Percentiles rank a stretch among this genome's conserved stretches.
phyloP scores from a whole-genome alignment of 345 rosid species.

The Hypericum androsaemum region DNA sequence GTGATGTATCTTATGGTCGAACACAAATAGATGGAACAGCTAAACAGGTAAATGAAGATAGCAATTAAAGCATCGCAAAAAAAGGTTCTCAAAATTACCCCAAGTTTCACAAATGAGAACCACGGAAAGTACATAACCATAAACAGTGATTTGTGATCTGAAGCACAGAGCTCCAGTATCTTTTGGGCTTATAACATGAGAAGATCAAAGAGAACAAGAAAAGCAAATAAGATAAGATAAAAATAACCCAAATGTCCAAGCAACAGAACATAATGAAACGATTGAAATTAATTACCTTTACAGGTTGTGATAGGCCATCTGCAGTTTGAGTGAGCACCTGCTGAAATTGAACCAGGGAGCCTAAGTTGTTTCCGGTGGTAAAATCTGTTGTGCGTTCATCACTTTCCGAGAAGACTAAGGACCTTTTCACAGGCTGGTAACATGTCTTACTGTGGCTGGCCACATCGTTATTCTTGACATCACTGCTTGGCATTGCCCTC shows the following conservation, averaged over 20 bases:
- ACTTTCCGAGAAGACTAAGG: slow-evolving; percentile 30
- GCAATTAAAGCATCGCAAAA: no score
- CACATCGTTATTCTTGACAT: slow-evolving; percentile 12
- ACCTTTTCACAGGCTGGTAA: slow-evolving; percentile 35
- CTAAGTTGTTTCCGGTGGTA: no score
- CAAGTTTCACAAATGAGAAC: no score
- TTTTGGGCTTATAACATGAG: no score
- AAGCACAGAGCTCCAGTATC: no score
- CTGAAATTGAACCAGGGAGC: no score
- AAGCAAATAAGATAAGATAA: background rate
- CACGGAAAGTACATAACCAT: no score
- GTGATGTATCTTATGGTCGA: no score
- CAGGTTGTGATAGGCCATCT: slow-evolving; percentile 8
- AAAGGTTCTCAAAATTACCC: no score
- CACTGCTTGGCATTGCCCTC: slow-evolving; percentile 25
- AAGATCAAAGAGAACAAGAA: background rate
- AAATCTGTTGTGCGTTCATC: background rate
- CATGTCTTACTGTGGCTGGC: slow-evolving; percentile 10
- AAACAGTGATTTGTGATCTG: no score
- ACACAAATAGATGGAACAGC: no score
- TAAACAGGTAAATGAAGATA: no score
- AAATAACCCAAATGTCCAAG: background rate
- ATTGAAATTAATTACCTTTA: slow-evolving; percentile 13
- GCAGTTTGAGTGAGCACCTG: slow-evolving; percentile 4
- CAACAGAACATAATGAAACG: background rate